phyloP scores from a whole-genome alignment of 352 stramenopile species.

The Thraustochytrium sp. region DNA sequence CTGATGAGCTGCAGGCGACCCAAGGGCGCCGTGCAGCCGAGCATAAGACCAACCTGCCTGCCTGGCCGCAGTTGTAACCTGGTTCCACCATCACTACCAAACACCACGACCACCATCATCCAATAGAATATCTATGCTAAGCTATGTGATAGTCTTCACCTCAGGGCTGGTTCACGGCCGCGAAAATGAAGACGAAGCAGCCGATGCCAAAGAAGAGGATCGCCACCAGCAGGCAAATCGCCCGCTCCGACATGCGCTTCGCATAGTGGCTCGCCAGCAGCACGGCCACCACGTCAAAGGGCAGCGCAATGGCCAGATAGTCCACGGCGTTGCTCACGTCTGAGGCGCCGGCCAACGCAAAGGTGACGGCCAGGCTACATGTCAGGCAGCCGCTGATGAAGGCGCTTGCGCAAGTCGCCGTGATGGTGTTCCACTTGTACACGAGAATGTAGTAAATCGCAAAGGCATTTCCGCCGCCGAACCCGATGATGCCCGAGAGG shows the following conservation, averaged over 20 bases:
- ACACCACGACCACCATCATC: no score
- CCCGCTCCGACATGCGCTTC: not conserved
- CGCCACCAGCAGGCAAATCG: not conserved
- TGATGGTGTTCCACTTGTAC: not conserved
- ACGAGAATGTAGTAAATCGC: conserved; percentile 19
- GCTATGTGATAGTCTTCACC: not conserved
- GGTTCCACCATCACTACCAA: no score
- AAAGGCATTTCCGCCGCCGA: conserved; percentile 5
- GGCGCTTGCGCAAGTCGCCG: not conserved
- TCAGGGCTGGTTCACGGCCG: not conserved
- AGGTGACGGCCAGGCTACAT: not conserved
- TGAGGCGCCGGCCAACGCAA: not conserved
- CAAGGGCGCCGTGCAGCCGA: not conserved
- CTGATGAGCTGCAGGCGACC: not conserved
- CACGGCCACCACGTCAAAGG: not conserved
- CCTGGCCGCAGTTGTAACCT: not conserved
- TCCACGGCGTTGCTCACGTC: not conserved
- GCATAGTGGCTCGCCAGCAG: not conserved
- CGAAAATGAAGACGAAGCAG: not conserved
- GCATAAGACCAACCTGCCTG: not conserved
- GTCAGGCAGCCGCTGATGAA: conserved; percentile 8
- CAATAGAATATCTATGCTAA: not conserved
- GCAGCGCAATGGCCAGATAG: not conserved
- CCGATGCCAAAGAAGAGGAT: conserved; percentile 7
- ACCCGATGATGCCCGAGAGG: not conserved